Evolutionary conservation across 352 stramenopile genomes (phyloP), one percentile per base, ranked within the genome.

Genomic region (Phytophthora capsici): DNA sequence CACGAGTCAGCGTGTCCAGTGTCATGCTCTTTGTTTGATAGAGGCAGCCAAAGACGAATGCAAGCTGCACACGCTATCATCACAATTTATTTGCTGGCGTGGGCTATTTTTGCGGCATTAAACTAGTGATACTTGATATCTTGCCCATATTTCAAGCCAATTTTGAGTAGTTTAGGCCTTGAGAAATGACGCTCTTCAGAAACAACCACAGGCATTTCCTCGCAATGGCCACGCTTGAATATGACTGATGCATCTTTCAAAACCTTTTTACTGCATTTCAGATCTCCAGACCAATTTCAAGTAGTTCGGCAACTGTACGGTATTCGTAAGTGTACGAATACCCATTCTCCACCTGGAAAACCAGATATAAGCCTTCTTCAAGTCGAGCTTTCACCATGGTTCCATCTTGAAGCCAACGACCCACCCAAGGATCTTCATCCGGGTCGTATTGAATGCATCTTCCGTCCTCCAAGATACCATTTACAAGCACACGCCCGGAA

Each of bases 361-460:
- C 71, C 23, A 95, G 50, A 50, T 89, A 89, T 28, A 86, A 52
- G 2, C 28, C 43, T 44, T 64, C 60, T 43, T 59, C 55, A 13
- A 93, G 46, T 47, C 77, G 77, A 17, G 84, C 84, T 55, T 93
- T 94, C 37, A 94, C 81, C 30, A 82, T 71, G 20, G 68, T 88
- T 23, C 75, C 84, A 63, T 90, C 82, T 10, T 48, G 37, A 17
- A 93, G 69, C 43, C 57, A 62, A 3, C 67, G 77, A 20, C 86
- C 86, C 17, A 94, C 69, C 47, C 74, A 69, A 8, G 66, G 56
- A 48, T 83, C 67, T 1, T 77, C 54, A 22, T 74, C 63, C n/a
- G 67, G 69, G 4, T 68, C 41, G 57, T 84, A 93, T 1, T 65
- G 57, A 14, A 93, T 86, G 20, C 41, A 48, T 5, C 67, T 65